Conservation (phyloP, 2,329 filamentous ascomycete species). For the Ustulina deusta region DNA sequence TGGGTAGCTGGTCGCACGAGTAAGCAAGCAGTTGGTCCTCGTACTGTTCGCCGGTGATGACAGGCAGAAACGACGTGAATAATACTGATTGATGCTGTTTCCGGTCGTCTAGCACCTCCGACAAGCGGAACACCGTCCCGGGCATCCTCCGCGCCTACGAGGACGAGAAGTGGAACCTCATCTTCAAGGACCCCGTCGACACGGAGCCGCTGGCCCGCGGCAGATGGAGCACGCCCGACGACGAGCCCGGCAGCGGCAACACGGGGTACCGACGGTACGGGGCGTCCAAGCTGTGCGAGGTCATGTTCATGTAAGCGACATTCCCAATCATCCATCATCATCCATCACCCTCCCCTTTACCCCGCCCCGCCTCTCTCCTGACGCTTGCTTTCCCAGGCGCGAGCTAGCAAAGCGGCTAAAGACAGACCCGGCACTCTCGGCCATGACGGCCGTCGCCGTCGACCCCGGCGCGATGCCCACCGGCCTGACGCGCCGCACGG, state of each 20-base stretch:
- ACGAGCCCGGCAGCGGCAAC: conserved; percentile 39
- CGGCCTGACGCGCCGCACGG: conserved; percentile 39
- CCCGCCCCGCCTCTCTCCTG: neutral
- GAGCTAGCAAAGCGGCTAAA: conserved; percentile 50
- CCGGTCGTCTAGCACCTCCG: conserved; percentile 31
- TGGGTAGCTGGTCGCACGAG: conserved; percentile 52
- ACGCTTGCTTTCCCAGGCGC: conserved; percentile 35
- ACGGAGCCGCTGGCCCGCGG: conserved; percentile 46
- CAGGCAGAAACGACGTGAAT: neutral
- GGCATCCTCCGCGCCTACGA: conserved; percentile 38
- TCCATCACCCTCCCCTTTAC: neutral
- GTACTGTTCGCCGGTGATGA: neutral
- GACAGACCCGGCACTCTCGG: conserved; percentile 45
- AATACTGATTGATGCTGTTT: neutral
- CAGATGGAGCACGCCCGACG: conserved; percentile 43
- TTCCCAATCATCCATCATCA: neutral
- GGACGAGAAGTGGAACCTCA: conserved; percentile 44
- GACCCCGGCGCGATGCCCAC: conserved; percentile 53
- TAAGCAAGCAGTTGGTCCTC: conserved; percentile 21
- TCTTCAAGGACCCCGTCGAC: conserved; percentile 43
- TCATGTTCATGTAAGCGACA: conserved; percentile 50
- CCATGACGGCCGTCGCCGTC: conserved; percentile 50
- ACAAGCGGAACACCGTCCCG: conserved; percentile 38
- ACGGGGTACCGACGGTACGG: conserved; percentile 51
- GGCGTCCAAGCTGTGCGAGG: conserved; percentile 50